A percentile compares a stretch with the other conserved stretches of the same genome.
These are phyloP conservation scores for Pseudoneurospora amorphoporcata DNA, from an alignment of 495 filamentous ascomycete genomes.

Conservation along the genomic window DNA sequence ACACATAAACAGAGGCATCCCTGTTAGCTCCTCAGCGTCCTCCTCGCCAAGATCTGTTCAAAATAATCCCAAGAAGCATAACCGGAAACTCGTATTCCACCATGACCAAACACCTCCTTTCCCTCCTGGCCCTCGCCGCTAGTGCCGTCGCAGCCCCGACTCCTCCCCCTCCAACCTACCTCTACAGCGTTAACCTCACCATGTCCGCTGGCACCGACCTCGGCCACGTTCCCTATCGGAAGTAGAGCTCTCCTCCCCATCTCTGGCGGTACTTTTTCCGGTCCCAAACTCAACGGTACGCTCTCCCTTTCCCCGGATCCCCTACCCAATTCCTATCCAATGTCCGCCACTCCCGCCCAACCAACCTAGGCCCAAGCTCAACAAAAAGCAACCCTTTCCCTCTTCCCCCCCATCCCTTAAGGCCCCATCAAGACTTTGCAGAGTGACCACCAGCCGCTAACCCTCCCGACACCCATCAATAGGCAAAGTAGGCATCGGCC, in stretches of 20 bases:
- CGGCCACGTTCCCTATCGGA: constrained; percentile 12
- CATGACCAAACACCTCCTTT: background rate
- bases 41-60: background rate
- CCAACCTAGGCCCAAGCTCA: too few relatives aligned
- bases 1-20: background rate
- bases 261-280: constrained; percentile 12
- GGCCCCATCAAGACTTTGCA: too few relatives aligned
- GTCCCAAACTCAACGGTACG: constrained; percentile 7
- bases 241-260: constrained; percentile 10
- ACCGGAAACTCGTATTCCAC: background rate
- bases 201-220: constrained; percentile 9
- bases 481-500: constrained; percentile 6
- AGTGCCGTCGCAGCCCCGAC: constrained; percentile 1
- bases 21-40: background rate
- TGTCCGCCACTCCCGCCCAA: too few relatives aligned
- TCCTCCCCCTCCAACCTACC: constrained; percentile 7
- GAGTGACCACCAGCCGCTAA: background rate
- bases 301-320: background rate
- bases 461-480: too few relatives aligned
- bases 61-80: background rate
- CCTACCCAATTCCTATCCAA: background rate
- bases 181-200: constrained; percentile 18
- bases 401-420: too few relatives aligned
- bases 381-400: too few relatives aligned
- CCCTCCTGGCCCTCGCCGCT: constrained; percentile 3